Evolutionary conservation across 2,329 filamentous ascomycete genomes (phyloP), one percentile per base, ranked within the genome.

Genomic region (Pestalotiopsis sp.): DNA sequence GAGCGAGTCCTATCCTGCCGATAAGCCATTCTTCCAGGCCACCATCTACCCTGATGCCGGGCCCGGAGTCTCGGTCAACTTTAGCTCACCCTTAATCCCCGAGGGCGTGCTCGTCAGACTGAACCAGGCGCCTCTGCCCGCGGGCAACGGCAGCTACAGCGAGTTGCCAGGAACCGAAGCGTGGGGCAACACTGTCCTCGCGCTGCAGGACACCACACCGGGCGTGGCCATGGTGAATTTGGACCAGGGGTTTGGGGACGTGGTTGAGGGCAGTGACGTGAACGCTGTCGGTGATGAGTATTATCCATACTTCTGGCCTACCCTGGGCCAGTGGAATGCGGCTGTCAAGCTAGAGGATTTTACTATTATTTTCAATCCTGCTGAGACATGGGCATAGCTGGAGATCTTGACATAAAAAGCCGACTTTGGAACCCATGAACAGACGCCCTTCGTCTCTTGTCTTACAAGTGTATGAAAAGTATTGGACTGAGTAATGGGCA

Each of bases 51-150:
- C 20, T 2, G 23, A 59, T 2, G 57, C 2, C 57, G 71, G 70
- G 36, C 67, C 70, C 7, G 71, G 73, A 0, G 57, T 67, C 4
- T 76, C 74, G 23, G 49, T 72, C 75, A 6, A 68, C 17, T 59
- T 59, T 12, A 59, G 57, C 17, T 59, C 57, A 1, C 23, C 57
- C 6, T 3, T 59, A 1, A 14, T 76, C 72, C 62, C 73, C 73
- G 20, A 76, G 9, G 74, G 75, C n/a, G 38, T 77, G 4, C 73
- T 74, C 27, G 67, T 73, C 1, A 68, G 41, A 12, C 71, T 76
- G 3, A 71, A 75, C 13, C 76, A 78, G 57, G 75, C 76, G 13
- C 76, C 77, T 23, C 69, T 78, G 2, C 75, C 74, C 0, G 31
- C 36, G 14, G 74, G 73, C 7, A 67, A 72, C 17, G 70, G 69